Evolutionary conservation across 139 green algal genomes (phyloP).

Genomic region (Raphidocelis subcapitata): DNA sequence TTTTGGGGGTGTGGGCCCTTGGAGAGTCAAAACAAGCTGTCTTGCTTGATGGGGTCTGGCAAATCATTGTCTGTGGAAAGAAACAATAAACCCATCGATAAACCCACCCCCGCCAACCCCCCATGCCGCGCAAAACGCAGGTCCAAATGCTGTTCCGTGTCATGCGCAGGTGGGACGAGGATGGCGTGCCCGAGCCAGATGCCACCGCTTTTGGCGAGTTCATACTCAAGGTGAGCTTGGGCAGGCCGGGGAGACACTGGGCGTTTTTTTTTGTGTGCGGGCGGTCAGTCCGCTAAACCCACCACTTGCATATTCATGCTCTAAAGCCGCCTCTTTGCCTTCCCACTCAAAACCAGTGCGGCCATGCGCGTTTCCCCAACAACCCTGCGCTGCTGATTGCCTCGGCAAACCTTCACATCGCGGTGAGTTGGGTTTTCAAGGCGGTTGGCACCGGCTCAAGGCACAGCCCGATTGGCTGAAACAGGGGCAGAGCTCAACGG

Average conservation of each 20-base stretch:
- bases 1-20: background rate
- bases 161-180: constrained; percentile 24
- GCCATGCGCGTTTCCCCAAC: constrained; percentile 26
- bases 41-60: background rate
- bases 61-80: too few species aligned
- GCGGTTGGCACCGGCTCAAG: too few species aligned
- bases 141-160: constrained; percentile 11
- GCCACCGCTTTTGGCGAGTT: constrained; percentile 8
- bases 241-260: background rate
- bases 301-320: background rate
- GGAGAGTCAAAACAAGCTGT: background rate
- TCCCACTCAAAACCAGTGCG: constrained; percentile 11
- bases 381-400: constrained; percentile 24
- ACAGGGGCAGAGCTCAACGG: too few species aligned
- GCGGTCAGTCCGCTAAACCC: background rate
- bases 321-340: too few species aligned
- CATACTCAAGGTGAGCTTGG: background rate
- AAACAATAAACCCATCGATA: background rate
- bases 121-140: background rate
- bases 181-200: constrained; percentile 7
- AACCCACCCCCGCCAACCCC: background rate
- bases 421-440: background rate
- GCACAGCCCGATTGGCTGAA: too few species aligned
- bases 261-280: background rate
- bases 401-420: constrained; percentile 40